These are phyloP conservation scores for Pseudozyma pruni DNA, from an alignment of 1,284 basidiomycete genomes.

Conservation along the genomic window DNA sequence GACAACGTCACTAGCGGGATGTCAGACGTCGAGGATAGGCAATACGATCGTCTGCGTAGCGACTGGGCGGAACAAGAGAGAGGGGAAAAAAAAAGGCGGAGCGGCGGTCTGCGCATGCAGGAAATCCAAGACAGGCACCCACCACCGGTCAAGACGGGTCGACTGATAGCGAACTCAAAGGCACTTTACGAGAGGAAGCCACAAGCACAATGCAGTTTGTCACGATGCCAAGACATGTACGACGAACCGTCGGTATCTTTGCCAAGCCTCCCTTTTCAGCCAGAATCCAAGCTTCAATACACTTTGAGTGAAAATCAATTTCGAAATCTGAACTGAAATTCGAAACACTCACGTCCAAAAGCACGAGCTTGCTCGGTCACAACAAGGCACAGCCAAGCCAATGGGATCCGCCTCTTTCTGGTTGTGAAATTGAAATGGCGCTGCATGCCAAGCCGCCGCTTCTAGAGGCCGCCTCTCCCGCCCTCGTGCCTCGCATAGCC, in stretches of 20 bases:
- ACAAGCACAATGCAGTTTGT: not conserved
- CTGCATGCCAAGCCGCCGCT: conserved; percentile 4
- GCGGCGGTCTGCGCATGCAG: conserved; percentile 22
- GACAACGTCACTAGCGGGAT: too few species aligned
- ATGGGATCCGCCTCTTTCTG: too few species aligned
- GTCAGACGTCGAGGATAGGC: too few species aligned
- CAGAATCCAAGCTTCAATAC: too few species aligned
- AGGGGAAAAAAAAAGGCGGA: conserved; percentile 16
- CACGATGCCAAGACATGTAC: conserved; percentile 39
- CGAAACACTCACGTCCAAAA: not conserved
- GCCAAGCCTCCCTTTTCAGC: conserved; percentile 43
- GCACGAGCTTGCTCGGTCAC: conserved; percentile 1
- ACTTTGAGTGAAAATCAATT: conserved; percentile 4
- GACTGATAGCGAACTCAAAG: not conserved
- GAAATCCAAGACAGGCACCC: conserved; percentile 10
- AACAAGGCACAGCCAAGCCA: not conserved
- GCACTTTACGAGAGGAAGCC: conserved; percentile 25
- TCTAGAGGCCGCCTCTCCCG: conserved; percentile 19
- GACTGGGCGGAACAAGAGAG: too few species aligned
- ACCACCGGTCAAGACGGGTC: conserved; percentile 11
- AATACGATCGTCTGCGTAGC: too few species aligned
- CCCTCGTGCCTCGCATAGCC: conserved; percentile 25
- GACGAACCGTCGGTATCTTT: conserved; percentile 35
- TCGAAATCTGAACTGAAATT: not conserved
- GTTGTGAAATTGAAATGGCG: not conserved